Evolutionary conservation across 1,139 yeast species (phyloP), one percentile per base, ranked within the genome.

Genomic region (Saccharomyces hybrid): DNA sequence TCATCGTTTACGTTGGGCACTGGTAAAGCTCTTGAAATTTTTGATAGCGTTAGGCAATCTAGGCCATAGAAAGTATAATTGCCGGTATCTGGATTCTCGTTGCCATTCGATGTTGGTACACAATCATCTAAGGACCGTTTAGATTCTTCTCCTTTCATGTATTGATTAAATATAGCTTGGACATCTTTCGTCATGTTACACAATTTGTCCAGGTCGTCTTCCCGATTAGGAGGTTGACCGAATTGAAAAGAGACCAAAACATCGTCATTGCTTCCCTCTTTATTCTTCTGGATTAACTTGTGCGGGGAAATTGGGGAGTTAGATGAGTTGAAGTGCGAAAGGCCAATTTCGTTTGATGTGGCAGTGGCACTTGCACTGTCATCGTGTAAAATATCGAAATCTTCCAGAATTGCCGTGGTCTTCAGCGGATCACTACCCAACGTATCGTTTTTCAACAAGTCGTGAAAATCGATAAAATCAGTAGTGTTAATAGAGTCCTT

Each of bases 21-120:
- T 9, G 63, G 61, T 2, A 62, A 49, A 2, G 65, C 64, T 46
- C 61, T 59, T 8, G 65, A 57, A 9, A 64, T 65, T 49, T 60
- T 60, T 3, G 66, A 53, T 27, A 59, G 34, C 2, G 60, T 57
- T 13, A 61, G 49, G 51, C 59, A 55, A 49, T 64, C 66, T 25
- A 65, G 46, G 38, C 72, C 74, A 56, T 71, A 71, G 51, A 71
- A 68, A 0, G 73, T 64, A 53, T 71, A 71, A 27, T 71, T 70
- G 55, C 60, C 58, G 38, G 54, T 56, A 48, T 51, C 53, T 78
- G 41, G 55, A 38, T 48, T 51, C 31, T 54, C 56, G 42, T 58
- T 53, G 23, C 53, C 44, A 28, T 49, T 46, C 7, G 42, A n/a
- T 4, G 55, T 53, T 25, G 55, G 52, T 32, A 54, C 25, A 51